Base-by-base conservation (phyloP, 2,329 filamentous ascomycete genomes). In the Clathrospora elynae region DNA sequence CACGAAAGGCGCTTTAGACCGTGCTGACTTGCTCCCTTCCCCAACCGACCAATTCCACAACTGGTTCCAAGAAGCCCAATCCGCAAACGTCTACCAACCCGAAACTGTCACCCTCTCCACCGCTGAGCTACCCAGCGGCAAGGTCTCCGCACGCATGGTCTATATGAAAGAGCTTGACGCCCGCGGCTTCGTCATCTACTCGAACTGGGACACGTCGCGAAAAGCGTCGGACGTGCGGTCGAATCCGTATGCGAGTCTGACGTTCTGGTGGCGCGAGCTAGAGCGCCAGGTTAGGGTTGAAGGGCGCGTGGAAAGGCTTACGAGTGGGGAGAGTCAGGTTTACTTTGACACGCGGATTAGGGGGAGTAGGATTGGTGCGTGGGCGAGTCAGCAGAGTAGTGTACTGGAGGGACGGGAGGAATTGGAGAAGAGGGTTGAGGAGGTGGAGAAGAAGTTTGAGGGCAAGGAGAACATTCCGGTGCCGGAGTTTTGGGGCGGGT, bases 91-190 rank as follows among this genome's bases (percentile, higher is more conserved):
- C 32, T 75, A 83, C 31, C 87, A 95, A 57, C 91, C 92, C 1
- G 93, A 99, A 72, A 88, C 93, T 1, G 90, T 90, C 62, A 90
- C 86, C 2, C 78, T 99, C 1, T 87, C 90, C 3, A 99, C 93
- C 1, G 90, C 91, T 0, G 76, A 79, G 16, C 79, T 97, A 4
- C 92, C 92, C 2, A 87, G 84, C 0, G 93, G 93, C 48, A 85
- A 87, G 32, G 87, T 97, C 13, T 90, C 84, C 32, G 85, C 88
- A 3, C 88, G 93, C 46, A 80, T 90, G 57, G 90, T 99, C 24
- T 99, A 97, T 73, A 80, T 99, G 55, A 99, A 99, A 73, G 93
- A 97, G 76, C 83, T 97, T 16, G 91, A 97, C 70, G 71, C 77
- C 4, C 72, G 69, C 13, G 90, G 91, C 11, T 99, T 95, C 72